A percentile compares a stretch with the other conserved stretches of the same genome.
These are phyloP conservation scores for Brassica napus DNA, from an alignment of 345 rosid species.

Conservation along the genomic window Da-Ae NC_063442.1:35011501-35012000, in stretches of 20 bases:
- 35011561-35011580: constrained; percentile 82
- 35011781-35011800: constrained; percentile 8
- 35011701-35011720: constrained; percentile 16
- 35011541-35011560: constrained; percentile 83
- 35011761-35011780: background rate
- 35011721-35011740: background rate
- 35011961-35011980: background rate
- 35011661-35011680: constrained; percentile 40
- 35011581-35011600: constrained; percentile 87
- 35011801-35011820: background rate
- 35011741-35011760: constrained; percentile 5
- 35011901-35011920: background rate
- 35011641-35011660: constrained; percentile 57
- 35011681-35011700: constrained; percentile 10
- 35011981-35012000: background rate
- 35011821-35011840: background rate
- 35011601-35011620: constrained; percentile 62
- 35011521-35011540: constrained; percentile 51
- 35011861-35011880: background rate
- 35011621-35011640: constrained; percentile 53
- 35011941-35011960: background rate
- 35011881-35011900: constrained; percentile 8
- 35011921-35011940: background rate
- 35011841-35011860: background rate
- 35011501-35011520: constrained; percentile 44